These are phyloP conservation scores for Rhizophora apiculata DNA, from an alignment of 345 rosid genomes.

Conservation along the genomic window DNA sequence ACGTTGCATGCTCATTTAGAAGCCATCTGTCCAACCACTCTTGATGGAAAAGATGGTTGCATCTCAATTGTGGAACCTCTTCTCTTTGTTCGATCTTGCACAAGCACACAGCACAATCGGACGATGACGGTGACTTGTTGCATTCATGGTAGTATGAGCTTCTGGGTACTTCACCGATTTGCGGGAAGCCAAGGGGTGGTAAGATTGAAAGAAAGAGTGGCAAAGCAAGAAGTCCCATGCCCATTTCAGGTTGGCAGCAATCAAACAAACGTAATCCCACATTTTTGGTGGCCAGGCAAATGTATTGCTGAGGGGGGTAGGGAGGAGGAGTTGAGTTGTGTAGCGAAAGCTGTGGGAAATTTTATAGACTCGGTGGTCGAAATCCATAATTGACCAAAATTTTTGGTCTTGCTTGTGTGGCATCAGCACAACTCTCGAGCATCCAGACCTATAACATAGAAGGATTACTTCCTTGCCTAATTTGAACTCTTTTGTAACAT, in stretches of 20 bases:
- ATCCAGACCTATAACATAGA: too few relatives aligned
- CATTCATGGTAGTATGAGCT: neutral
- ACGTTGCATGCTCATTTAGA: neutral
- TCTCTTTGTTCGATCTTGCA: conserved; percentile 12
- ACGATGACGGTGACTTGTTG: too few relatives aligned
- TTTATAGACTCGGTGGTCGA: too few relatives aligned
- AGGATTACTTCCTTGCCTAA: too few relatives aligned
- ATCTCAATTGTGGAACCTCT: conserved; percentile 23
- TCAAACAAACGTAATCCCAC: neutral
- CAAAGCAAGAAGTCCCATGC: conserved; percentile 17
- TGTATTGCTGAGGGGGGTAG: neutral
- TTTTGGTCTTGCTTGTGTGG: too few relatives aligned
- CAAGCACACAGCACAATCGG: conserved; percentile 14
- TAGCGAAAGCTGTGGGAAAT: too few relatives aligned
- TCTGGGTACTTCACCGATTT: neutral
- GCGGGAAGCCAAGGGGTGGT: neutral
- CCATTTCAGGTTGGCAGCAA: conserved; percentile 14
- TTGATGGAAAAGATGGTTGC: conserved; percentile 24
- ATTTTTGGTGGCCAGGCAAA: neutral
- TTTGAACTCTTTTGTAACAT: too few relatives aligned
- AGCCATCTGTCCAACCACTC: conserved; percentile 22
- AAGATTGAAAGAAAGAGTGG: neutral
- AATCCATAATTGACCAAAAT: too few relatives aligned
- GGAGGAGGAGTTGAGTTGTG: too few relatives aligned
- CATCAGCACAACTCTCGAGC: too few relatives aligned